Conservation (phyloP, 352 stramenopile species). For the Globisporangium spinosum region DNA sequence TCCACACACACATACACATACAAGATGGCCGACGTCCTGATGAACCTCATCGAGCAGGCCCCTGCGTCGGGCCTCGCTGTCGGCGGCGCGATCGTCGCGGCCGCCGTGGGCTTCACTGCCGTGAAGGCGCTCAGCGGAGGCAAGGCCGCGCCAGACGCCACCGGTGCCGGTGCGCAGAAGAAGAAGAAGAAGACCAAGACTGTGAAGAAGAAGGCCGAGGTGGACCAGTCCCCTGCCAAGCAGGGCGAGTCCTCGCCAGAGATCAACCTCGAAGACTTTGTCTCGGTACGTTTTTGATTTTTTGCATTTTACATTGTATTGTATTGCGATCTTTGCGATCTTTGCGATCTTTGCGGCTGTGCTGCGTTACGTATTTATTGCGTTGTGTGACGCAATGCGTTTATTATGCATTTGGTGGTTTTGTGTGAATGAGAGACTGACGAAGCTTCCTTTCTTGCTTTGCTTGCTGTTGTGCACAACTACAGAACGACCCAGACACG, state of each 20-base stretch:
- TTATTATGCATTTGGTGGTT: neutral
- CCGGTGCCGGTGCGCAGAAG: slow-evolving; percentile 40
- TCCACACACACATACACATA: slow-evolving; percentile 6
- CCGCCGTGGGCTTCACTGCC: slow-evolving; percentile 62
- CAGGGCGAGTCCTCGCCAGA: slow-evolving; percentile 29
- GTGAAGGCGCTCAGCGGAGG: slow-evolving; percentile 56
- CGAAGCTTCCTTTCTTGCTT: slow-evolving; percentile 8
- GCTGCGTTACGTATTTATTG: slow-evolving; percentile 2
- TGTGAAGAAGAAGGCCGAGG: slow-evolving; percentile 25
- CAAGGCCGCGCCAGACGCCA: slow-evolving; percentile 26
- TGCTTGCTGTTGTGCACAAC: slow-evolving; percentile 16
- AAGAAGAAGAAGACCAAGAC: slow-evolving; percentile 63
- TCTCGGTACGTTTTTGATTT: slow-evolving; percentile 22
- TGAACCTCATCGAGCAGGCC: slow-evolving; percentile 62
- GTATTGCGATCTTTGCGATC: neutral
- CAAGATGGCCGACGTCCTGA: slow-evolving; percentile 59
- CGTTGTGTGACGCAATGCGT: neutral
- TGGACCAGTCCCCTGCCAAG: slow-evolving; percentile 18
- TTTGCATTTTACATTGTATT: neutral
- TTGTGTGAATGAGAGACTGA: neutral
- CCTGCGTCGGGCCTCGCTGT: slow-evolving; percentile 59
- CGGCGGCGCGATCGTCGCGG: slow-evolving; percentile 60
- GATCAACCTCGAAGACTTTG: slow-evolving; percentile 75
- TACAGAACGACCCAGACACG: slow-evolving; percentile 66
- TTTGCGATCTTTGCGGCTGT: neutral